Conservation (phyloP, 768 basidiomycete genomes). For the Leccinum uliginosum region DNA sequence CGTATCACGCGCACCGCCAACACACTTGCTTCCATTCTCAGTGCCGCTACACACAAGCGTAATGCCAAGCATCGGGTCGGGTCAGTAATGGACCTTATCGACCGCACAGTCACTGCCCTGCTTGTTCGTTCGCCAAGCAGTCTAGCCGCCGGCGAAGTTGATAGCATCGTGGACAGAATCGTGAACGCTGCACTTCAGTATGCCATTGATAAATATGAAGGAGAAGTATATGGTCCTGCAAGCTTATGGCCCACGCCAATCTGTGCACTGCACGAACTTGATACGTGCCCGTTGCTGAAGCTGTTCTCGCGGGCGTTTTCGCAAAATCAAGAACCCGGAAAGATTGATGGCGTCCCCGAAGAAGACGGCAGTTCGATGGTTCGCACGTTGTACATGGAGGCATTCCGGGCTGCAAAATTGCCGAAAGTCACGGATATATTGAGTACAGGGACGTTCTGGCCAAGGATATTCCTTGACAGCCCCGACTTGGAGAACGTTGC, state of each 20-base stretch:
- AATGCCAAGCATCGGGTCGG: conserved; percentile 54
- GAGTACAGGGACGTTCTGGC: conserved; percentile 65
- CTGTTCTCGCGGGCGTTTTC: conserved; percentile 44
- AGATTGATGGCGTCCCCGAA: neutral
- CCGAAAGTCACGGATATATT: conserved; percentile 58
- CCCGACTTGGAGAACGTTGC: conserved; percentile 70
- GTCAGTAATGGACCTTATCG: conserved; percentile 76
- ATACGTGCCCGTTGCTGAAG: conserved; percentile 51
- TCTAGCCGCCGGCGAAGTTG: conserved; percentile 60
- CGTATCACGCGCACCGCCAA: conserved; percentile 64
- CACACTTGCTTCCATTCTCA: conserved; percentile 52
- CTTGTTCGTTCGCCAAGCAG: conserved; percentile 44
- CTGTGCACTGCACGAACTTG: conserved; percentile 60
- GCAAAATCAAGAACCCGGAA: conserved; percentile 20
- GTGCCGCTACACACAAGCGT: conserved; percentile 43
- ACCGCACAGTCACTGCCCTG: conserved; percentile 57
- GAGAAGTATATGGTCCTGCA: conserved; percentile 33
- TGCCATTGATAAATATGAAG: conserved; percentile 60
- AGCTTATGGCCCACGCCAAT: conserved; percentile 52
- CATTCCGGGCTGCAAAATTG: conserved; percentile 58
- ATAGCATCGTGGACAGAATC: conserved; percentile 59
- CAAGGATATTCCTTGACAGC: conserved; percentile 68
- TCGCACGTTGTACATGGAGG: conserved; percentile 51
- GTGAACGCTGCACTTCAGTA: conserved; percentile 76
- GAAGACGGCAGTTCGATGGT: conserved; percentile 27